A percentile compares a stretch with the other conserved stretches of the same genome.
Evolutionary conservation across 2,329 filamentous ascomycete species (phyloP).

Genomic region (Penicillium sp.): DNA sequence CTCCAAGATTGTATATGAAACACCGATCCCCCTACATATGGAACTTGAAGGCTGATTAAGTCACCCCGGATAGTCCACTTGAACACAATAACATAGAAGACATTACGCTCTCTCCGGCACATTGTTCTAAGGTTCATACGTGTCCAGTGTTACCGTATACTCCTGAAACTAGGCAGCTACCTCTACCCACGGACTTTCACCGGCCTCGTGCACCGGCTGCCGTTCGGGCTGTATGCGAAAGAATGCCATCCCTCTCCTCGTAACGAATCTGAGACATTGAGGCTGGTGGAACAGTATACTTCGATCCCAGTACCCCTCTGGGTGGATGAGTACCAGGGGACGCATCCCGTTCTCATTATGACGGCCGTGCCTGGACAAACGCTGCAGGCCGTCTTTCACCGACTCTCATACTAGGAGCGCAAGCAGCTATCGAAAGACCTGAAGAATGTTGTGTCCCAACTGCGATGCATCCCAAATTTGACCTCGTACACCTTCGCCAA

Average conservation of each 20-base stretch:
- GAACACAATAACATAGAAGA: no score
- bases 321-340: no score
- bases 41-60: no score
- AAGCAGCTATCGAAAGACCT: slow-evolving; percentile 20
- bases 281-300: no score
- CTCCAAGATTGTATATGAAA: no score
- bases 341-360: no score
- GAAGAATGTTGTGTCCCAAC: slow-evolving; percentile 8
- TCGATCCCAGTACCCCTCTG: no score
- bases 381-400: slow-evolving; percentile 14
- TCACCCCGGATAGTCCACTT: no score
- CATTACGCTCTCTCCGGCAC: no score
- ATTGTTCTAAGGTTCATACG: background rate
- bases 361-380: slow-evolving; percentile 5
- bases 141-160: slow-evolving; percentile 4
- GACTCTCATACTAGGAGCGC: slow-evolving; percentile 20
- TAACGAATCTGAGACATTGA: no score
- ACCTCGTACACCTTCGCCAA: slow-evolving; percentile 14
- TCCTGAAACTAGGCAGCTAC: slow-evolving; percentile 1
- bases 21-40: no score
- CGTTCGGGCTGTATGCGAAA: slow-evolving; percentile 11
- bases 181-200: slow-evolving; percentile 7
- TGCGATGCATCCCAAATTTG: slow-evolving; percentile 18
- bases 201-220: slow-evolving; percentile 5
- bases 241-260: background rate